Evolutionary conservation across 2,329 filamentous ascomycete genomes (phyloP), one percentile per base, ranked within the genome.

Genomic region (Talaromyces marneffei): DNA sequence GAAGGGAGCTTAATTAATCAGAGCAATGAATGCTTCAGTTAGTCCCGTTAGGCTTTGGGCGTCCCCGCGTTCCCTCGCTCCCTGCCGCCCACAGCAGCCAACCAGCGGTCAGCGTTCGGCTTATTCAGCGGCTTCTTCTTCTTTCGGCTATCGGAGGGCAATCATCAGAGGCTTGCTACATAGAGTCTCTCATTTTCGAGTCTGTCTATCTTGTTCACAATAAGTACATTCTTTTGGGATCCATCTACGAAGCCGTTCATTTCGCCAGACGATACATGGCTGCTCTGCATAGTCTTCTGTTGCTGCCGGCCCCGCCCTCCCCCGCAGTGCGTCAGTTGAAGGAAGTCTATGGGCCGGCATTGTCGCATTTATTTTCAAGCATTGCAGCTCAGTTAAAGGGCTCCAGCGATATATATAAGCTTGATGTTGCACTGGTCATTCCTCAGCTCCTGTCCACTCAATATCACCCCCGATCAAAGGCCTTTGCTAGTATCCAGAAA

Each of bases 401-500:
- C 35, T 67, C 70, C 33, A 70, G 66, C 67, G 74, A 10, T 57
- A 72, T 59, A 66, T 70, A 73, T 2, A 68, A 80, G 12, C 71
- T 87, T 33, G 83, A 87, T 57, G 78, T 86, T 67, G 89, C 86
- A 2, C 73, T 95, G 39, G 82, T 83, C 2, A 83, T 83, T 53
- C 84, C 87, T 2, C 79, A 88, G 57, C 80, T 92, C 12, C 76
- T 80, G 52, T 81, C 83, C 20, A 75, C 76, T 33, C 77, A 79
- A 25, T 75, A 77, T 23, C 74, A 76, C 31, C 79, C 83, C 50
- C 81, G 83, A 67, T 78, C 82, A 25, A 77, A 84, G 50, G 78
- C 84, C 18, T 96, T 92, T 82, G 71, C 80, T 35, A 76, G 82
- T n/a, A 83, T 87, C 0, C 91, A 96, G 74, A 80, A 82, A n/a